Percentiles rank a stretch among this genome's conserved stretches.
phyloP scores from a whole-genome alignment of 495 filamentous ascomycete genomes.

The Penicillium lagena region DNA sequence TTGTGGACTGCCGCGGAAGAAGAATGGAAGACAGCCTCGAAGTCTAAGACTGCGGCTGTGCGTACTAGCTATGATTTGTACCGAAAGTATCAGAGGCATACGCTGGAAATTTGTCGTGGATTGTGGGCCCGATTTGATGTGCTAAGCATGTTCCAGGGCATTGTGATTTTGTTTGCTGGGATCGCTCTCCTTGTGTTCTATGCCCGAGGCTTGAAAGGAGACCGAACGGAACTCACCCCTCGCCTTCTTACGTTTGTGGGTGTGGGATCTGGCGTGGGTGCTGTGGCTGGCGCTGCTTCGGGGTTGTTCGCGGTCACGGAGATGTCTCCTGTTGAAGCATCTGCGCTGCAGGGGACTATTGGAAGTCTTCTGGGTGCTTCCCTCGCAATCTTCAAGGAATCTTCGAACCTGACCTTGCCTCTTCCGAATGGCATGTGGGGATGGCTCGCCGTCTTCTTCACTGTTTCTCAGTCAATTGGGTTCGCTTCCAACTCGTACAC shows the following conservation, averaged over 20 bases:
- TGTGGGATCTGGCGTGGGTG: conserved; percentile 36
- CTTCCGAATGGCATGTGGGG: conserved; percentile 82
- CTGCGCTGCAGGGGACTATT: conserved; percentile 44
- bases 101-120: conserved; percentile 69
- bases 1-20: conserved; percentile 54
- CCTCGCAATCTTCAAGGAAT: conserved; percentile 46
- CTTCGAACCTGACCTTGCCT: conserved; percentile 44
- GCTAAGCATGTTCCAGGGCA: conserved; percentile 73
- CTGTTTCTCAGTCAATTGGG: conserved; percentile 73
- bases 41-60: conserved; percentile 26
- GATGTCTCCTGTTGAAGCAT: conserved; percentile 19
- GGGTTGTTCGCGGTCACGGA: conserved; percentile 18
- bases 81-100: conserved; percentile 68
- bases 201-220: conserved; percentile 50
- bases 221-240: conserved; percentile 46
- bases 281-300: conserved; percentile 20
- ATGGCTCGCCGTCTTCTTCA: conserved; percentile 75
- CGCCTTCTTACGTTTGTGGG: conserved; percentile 38
- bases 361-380: conserved; percentile 58
- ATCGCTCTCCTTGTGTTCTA: conserved; percentile 65
- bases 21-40: conserved; percentile 34
- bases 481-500: conserved; percentile 98
- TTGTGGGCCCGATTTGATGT: conserved; percentile 92
- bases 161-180: conserved; percentile 60
- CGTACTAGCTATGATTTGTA: conserved; percentile 52